Base-by-base conservation (phyloP, 495 filamentous ascomycete genomes). In the Daldinia childiae region DNA sequence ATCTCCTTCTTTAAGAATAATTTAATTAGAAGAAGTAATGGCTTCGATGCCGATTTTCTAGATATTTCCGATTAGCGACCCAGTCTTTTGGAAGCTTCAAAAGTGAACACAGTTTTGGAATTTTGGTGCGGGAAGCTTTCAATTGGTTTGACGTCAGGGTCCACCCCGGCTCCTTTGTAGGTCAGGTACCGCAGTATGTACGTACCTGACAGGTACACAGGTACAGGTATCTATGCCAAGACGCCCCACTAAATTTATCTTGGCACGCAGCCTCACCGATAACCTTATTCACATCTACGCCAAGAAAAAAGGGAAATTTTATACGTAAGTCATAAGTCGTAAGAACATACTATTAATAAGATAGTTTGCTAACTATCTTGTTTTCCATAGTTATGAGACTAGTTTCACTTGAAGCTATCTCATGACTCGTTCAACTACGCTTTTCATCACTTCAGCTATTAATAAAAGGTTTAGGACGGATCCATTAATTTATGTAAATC, bases 91-190 rank as follows among this genome's bases (percentile, higher is more conserved):
- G 30, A 69, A 69, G 54, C 62, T 66, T 66, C 34, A 21, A 69
- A 69, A 74, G 62, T 77, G 75, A 77, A 77, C 75, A 77, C 75
- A 57, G 74, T 75, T 75, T 57, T 72, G 57, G 34, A 68, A 57
- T 66, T 69, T 69, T 68, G 65, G 38, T 30, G 50, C 27, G 14
- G 52, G 74, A 71, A 71, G 73, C 73, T 74, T 63, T 63, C 50
- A 72, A 64, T 74, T 62, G 41, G 63, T 58, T 66, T 70, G 63
- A 75, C 74, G 74, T 74, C 71, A 76, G 55, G 54, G 54, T 64
- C 68, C 51, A 62, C 32, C 58, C 63, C 41, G 30, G 34, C 15
- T 45, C 21, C 48, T 38, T 27, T 59, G 45, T 34, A 27, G 12
- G 26, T 52, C 12, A 54, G 24, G 50, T 54, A 29, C 48, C 8